phyloP scores from a whole-genome alignment of 2,329 filamentous ascomycete species.

The Aspergillus fumigatiaffinis region DNA sequence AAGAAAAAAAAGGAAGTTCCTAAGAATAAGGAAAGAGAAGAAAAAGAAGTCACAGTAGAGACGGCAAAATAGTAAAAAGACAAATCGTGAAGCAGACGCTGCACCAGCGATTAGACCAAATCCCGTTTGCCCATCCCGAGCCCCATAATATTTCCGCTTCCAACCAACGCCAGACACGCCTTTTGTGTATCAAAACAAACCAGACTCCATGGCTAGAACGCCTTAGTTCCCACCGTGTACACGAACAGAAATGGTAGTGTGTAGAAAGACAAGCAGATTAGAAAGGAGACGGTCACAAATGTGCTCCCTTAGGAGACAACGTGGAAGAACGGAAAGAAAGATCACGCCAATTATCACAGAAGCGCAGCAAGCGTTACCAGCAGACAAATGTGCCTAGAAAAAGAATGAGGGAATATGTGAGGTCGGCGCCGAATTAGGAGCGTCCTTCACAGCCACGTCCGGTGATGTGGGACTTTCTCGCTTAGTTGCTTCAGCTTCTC shows the following conservation, averaged over 20 bases:
- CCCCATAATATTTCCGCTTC: slow-evolving; percentile 18
- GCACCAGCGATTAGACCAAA: slow-evolving; percentile 11
- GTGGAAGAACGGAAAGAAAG: background rate
- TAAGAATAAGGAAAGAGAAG: background rate
- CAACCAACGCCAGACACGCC: slow-evolving; percentile 22
- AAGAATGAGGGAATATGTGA: slow-evolving; percentile 25
- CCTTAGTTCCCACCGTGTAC: slow-evolving; percentile 21
- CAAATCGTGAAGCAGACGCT: slow-evolving; percentile 23
- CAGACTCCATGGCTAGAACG: slow-evolving; percentile 16
- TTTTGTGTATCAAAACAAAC: slow-evolving; percentile 11
- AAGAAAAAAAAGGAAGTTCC: background rate
- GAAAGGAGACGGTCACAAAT: slow-evolving; percentile 8
- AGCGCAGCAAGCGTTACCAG: too few species aligned
- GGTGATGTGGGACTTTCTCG: slow-evolving; percentile 16
- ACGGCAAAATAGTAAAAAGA: slow-evolving; percentile 17
- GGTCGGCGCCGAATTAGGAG: slow-evolving; percentile 22
- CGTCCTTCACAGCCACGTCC: slow-evolving; percentile 33
- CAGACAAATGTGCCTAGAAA: too few species aligned
- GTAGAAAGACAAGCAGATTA: slow-evolving; percentile 5
- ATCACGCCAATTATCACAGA: background rate
- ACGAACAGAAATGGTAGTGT: slow-evolving; percentile 5
- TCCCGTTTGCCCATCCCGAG: slow-evolving; percentile 10
- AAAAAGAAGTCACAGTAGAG: slow-evolving; percentile 12
- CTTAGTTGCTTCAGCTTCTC: slow-evolving; percentile 15
- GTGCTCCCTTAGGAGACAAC: slow-evolving; percentile 4